phyloP scores from a whole-genome alignment of 83 land plant species.

The Picea abies region DNA sequence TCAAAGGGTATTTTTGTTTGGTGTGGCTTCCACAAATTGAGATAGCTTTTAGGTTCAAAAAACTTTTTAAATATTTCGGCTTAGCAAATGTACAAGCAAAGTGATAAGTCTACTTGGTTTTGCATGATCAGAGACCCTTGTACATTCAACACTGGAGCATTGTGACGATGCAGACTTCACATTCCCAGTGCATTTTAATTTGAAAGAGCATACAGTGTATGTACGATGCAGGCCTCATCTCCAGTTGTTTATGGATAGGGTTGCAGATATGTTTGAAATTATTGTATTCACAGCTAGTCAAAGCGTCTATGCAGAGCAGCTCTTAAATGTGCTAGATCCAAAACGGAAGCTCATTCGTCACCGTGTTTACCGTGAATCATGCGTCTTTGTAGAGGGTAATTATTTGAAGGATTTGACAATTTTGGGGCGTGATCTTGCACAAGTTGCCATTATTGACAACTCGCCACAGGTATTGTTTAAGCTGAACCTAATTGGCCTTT shows the following conservation, averaged over 20 bases:
- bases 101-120: not conserved
- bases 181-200: conserved; percentile 71
- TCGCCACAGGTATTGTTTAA: conserved; percentile 78
- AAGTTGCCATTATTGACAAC: conserved; percentile 78
- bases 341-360: conserved; percentile 83
- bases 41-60: not conserved
- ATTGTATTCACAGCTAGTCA: conserved; percentile 89
- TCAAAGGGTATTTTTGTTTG: not conserved
- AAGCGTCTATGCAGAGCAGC: conserved; percentile 93
- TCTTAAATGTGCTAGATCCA: conserved; percentile 84
- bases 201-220: conserved; percentile 67
- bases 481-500: not conserved
- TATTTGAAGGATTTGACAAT: conserved; percentile 83
- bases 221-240: conserved; percentile 83
- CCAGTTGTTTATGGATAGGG: conserved; percentile 75
- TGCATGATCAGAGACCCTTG: conserved; percentile 19
- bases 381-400: conserved; percentile 83
- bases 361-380: conserved; percentile 80
- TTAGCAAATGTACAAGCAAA: not conserved
- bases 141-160: too few relatives aligned
- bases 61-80: not conserved
- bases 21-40: not conserved
- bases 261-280: conserved; percentile 70
- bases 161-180: conserved; percentile 84
- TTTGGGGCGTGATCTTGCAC: conserved; percentile 87